Evolutionary conservation across 768 basidiomycete genomes (phyloP).

Genomic region (Mycena indigotica): DNA sequence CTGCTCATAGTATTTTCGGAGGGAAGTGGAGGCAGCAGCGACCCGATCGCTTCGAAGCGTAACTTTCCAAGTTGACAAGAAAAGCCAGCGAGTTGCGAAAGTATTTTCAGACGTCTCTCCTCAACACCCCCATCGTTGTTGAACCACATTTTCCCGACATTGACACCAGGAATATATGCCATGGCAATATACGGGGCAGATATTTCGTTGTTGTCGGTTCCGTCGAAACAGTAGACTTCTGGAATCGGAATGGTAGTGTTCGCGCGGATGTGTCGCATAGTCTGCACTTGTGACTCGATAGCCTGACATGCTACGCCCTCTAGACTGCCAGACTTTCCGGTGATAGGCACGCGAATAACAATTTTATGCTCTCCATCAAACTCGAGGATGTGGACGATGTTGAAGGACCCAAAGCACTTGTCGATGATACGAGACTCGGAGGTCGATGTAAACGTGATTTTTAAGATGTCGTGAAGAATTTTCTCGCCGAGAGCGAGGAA

Average conservation of each 20-base stretch:
- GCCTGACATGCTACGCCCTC: not conserved
- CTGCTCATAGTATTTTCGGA: no score
- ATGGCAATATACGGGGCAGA: conserved; percentile 20
- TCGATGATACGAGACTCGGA: not conserved
- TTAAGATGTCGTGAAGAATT: not conserved
- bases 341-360: conserved; percentile 1
- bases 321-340: not conserved
- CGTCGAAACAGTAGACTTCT: conserved; percentile 14
- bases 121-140: conserved; percentile 12
- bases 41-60: conserved; percentile 1
- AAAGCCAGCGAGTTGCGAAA: conserved; percentile 9
- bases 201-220: conserved; percentile 13
- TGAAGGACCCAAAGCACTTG: not conserved
- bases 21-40: not conserved
- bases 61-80: conserved; percentile 16
- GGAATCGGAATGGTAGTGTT: conserved; percentile 23
- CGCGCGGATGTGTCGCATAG: not conserved
- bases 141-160: conserved; percentile 22
- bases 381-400: not conserved
- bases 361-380: not conserved
- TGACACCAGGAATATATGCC: conserved; percentile 18
- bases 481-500: not conserved
- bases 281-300: not conserved
- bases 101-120: conserved; percentile 12
- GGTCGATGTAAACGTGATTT: not conserved